A percentile compares a stretch with the other conserved stretches of the same genome.
These are phyloP conservation scores for Pouteria glomerata DNA, from an alignment of 148 eudicot species.

Conservation along the genomic window DNA sequence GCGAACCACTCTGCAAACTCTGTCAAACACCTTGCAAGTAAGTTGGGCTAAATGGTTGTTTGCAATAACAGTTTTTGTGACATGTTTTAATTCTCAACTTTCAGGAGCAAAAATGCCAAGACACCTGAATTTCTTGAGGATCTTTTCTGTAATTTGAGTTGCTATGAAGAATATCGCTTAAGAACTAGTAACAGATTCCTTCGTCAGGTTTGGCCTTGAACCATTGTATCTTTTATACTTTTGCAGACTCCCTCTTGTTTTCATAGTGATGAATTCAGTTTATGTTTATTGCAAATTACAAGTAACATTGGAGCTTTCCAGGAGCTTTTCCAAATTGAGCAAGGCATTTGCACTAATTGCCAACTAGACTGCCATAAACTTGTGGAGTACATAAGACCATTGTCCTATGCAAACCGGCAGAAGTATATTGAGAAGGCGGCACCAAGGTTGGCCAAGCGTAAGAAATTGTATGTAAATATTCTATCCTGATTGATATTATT, in stretches of 20 bases:
- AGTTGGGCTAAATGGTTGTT: slow-evolving; percentile 18
- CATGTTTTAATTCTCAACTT: slow-evolving; percentile 4
- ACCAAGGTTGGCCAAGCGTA: slow-evolving; percentile 51
- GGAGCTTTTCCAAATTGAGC: slow-evolving; percentile 86
- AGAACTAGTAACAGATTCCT: slow-evolving; percentile 78
- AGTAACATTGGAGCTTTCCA: slow-evolving; percentile 23
- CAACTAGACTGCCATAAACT: slow-evolving; percentile 81
- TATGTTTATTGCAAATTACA: background rate
- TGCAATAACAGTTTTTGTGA: background rate
- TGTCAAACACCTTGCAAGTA: slow-evolving; percentile 86
- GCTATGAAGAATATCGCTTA: slow-evolving; percentile 72
- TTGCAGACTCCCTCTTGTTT: background rate
- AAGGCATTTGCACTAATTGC: slow-evolving; percentile 83
- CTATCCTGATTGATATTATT: background rate
- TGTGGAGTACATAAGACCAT: slow-evolving; percentile 58
- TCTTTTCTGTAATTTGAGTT: slow-evolving; percentile 69
- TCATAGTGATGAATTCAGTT: background rate
- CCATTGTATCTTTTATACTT: background rate
- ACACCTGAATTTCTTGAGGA: slow-evolving; percentile 78
- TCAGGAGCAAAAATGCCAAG: slow-evolving; percentile 67
- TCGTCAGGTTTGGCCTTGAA: slow-evolving; percentile 56
- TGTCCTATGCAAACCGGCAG: slow-evolving; percentile 52
- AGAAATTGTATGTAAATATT: slow-evolving; percentile 55
- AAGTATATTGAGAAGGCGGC: slow-evolving; percentile 59
- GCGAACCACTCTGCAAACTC: slow-evolving; percentile 90